Base-by-base conservation (phyloP, 2,329 filamentous ascomycete species). In the Monilinia polystroma region DNA sequence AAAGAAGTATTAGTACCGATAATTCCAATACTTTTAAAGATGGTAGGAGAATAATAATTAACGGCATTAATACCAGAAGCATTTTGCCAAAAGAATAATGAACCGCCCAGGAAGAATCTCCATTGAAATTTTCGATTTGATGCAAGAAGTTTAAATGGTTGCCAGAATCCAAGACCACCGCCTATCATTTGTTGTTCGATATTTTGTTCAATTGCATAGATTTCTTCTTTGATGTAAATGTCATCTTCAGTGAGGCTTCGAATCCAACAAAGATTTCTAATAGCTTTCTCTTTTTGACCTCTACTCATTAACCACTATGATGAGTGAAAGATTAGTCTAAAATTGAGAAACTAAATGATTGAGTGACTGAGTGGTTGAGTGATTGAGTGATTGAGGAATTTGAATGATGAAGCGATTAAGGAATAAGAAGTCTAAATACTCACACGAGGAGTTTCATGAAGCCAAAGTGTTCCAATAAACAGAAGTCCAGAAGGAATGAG, bases 91-190 rank as follows among this genome's bases (percentile, higher is more conserved):
- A 72, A 66, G 71, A 74, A 72, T 23, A 74, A 63, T 29, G 60
- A 41, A n/a, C 60, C 60, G 11, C 60, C 47, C 26, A 63, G 49
- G 10, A 63, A 63, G 18, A 53, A 63, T 26, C 60, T 63, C 47
- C 51, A 63, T 54, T 63, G 49, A 20, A 41, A 54, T 10, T 52
- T 60, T 23, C 43, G 41, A 32, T 43, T 60, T n/a, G 16, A 29
- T 14, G 41, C 26, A 1, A 60, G 57, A 26, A 60, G 57, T 60
- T 60, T 49, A 79, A 91, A 90, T 0, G 89, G 89, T 77, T 88
- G 87, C 87, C 87, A 92, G 82, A 93, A 92, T 4, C 90, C 90
- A n/a, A 85, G 78, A 12, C 90, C 90, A 62, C 92, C 84, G 41
- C 84, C 83, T 2, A 80, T 75, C 60, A 83, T 80, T 77, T 89